A percentile compares a stretch with the other conserved stretches of the same genome.
Conservation (phyloP, 116 monocot genomes). For the Papilionanthe hybrid region DNA sequence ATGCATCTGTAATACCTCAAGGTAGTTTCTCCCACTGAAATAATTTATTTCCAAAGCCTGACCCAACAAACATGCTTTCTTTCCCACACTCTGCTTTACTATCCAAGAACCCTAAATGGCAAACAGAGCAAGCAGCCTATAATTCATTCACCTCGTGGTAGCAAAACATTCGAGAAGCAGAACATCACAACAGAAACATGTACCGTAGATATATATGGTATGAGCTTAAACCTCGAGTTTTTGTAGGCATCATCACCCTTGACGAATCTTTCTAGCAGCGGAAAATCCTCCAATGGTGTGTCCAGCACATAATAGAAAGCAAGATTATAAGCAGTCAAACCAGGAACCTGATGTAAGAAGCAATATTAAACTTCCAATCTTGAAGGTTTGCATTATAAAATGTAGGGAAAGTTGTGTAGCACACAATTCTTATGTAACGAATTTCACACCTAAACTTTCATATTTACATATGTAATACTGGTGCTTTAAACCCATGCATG, state of each 20-base stretch:
- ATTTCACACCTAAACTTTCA: too few relatives aligned
- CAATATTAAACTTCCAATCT: constrained; percentile 3
- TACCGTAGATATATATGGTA: constrained; percentile 70
- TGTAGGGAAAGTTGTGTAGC: too few relatives aligned
- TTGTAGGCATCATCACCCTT: constrained; percentile 55
- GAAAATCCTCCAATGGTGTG: constrained; percentile 44
- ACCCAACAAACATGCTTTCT: constrained; percentile 68
- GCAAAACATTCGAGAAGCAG: neutral
- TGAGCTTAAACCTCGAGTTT: constrained; percentile 74
- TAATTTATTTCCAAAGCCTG: constrained; percentile 62
- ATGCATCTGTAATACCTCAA: constrained; percentile 42
- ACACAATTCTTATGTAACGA: too few relatives aligned
- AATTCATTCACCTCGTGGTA: neutral
- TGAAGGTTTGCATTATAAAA: neutral
- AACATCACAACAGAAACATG: neutral
- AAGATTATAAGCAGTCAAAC: constrained; percentile 55
- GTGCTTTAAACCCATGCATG: too few relatives aligned
- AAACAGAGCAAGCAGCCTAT: neutral
- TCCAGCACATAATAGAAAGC: constrained; percentile 71
- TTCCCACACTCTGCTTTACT: constrained; percentile 76
- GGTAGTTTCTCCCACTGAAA: constrained; percentile 59
- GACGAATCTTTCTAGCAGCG: constrained; percentile 52
- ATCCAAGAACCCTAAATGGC: constrained; percentile 64
- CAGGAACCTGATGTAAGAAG: constrained; percentile 42
- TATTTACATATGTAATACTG: too few relatives aligned